These are phyloP conservation scores for barrel medic (Medicago truncatula) DNA, from an alignment of 306 rosid genomes.

Conservation along the genomic window MtrunA17r5.0-ANR NC_053047.1:3379001-3379500, in stretches of 20 bases:
- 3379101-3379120: constrained; percentile 36
- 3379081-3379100: constrained; percentile 48
- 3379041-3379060: constrained; percentile 53
- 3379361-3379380: no score
- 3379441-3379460: no score
- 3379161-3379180: constrained; percentile 35
- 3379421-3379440: no score
- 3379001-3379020: constrained; percentile 6
- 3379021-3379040: constrained; percentile 37
- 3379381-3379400: no score
- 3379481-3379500: constrained; percentile 16
- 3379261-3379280: constrained; percentile 38
- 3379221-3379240: constrained; percentile 63
- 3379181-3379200: constrained; percentile 41
- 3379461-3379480: no score
- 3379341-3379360: not conserved
- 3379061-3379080: constrained; percentile 46
- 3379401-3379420: no score
- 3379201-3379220: constrained; percentile 68
- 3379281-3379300: constrained; percentile 66
- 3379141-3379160: constrained; percentile 37
- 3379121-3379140: constrained; percentile 18
- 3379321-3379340: constrained; percentile 1
- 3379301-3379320: constrained; percentile 47
- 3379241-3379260: constrained; percentile 50